Percentiles rank a stretch among this genome's conserved stretches.
Conservation (phyloP, 306 rosid genomes). For the Trifolium pratense region DNA sequence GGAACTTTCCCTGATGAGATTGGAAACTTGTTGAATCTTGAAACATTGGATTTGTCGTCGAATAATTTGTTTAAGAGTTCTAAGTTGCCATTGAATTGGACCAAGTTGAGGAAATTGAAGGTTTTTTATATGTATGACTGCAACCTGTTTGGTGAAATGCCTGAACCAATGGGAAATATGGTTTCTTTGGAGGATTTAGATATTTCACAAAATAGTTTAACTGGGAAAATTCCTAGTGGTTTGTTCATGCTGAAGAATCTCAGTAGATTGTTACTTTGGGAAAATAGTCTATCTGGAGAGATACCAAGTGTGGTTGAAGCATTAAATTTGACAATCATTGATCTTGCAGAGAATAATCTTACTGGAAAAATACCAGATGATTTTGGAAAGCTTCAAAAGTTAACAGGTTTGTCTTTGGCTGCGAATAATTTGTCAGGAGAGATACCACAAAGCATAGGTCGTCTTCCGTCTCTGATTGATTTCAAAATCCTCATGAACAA, state of each 20-base stretch:
- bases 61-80: conserved; percentile 37
- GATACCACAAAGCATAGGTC: conserved; percentile 63
- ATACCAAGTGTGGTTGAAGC: conserved; percentile 64
- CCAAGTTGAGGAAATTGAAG: conserved; percentile 61
- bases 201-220: conserved; percentile 45
- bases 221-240: conserved; percentile 58
- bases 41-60: conserved; percentile 43
- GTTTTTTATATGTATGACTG: conserved; percentile 30
- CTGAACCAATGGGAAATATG: conserved; percentile 59
- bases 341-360: conserved; percentile 53
- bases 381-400: conserved; percentile 59
- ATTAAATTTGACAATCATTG: conserved; percentile 46
- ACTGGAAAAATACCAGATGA: conserved; percentile 59
- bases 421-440: conserved; percentile 56
- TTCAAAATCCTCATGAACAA: conserved; percentile 54
- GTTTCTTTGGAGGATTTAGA: conserved; percentile 58
- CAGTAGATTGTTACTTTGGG: conserved; percentile 44
- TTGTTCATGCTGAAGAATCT: conserved; percentile 60
- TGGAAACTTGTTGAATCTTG: conserved; percentile 65
- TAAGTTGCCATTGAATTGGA: conserved; percentile 48
- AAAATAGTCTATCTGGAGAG: conserved; percentile 57
- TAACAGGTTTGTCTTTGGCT: conserved; percentile 47
- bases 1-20: conserved; percentile 64
- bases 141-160: conserved; percentile 68
- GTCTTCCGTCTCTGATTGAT: conserved; percentile 50